phyloP scores from a whole-genome alignment of 257 asterid genomes.

The Nicotiana noctiflora region DNA sequence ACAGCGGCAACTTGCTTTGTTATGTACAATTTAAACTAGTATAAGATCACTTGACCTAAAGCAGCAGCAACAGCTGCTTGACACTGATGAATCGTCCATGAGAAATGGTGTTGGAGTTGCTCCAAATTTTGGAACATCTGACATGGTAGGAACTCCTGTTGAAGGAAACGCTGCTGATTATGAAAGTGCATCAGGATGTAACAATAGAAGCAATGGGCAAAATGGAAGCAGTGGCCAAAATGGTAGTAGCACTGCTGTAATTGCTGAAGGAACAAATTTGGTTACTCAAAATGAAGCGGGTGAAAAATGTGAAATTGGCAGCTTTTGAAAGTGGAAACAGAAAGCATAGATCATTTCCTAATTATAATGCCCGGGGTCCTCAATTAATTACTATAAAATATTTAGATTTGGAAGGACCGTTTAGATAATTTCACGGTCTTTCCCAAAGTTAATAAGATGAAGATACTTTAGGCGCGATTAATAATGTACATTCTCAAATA shows the following conservation, averaged over 20 bases:
- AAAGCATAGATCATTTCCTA: no score
- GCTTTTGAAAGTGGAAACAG: no score
- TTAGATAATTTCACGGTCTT: no score
- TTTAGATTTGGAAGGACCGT: no score
- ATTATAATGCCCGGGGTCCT: no score
- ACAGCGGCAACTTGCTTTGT: no score
- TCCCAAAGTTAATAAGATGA: no score
- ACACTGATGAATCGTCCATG: constrained; percentile 17
- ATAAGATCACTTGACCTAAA: constrained; percentile 23
- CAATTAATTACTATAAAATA: no score
- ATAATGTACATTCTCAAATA: no score
- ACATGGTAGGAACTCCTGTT: constrained; percentile 13
- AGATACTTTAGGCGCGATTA: no score
- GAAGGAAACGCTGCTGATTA: constrained; percentile 40
- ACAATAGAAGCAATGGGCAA: constrained; percentile 35
- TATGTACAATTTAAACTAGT: no score
- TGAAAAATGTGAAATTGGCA: constrained; percentile 21
- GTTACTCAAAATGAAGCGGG: constrained; percentile 23
- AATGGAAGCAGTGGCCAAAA: constrained; percentile 39
- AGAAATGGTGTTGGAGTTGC: constrained; percentile 13
- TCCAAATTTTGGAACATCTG: constrained; percentile 21
- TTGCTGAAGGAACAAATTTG: constrained; percentile 32
- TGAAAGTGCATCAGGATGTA: constrained; percentile 45
- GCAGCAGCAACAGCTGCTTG: constrained; percentile 27
- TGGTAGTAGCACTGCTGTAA: constrained; percentile 28